Evolutionary conservation across 305 asterid genomes (phyloP).

Genomic region (Plantago coronopus): DNA sequence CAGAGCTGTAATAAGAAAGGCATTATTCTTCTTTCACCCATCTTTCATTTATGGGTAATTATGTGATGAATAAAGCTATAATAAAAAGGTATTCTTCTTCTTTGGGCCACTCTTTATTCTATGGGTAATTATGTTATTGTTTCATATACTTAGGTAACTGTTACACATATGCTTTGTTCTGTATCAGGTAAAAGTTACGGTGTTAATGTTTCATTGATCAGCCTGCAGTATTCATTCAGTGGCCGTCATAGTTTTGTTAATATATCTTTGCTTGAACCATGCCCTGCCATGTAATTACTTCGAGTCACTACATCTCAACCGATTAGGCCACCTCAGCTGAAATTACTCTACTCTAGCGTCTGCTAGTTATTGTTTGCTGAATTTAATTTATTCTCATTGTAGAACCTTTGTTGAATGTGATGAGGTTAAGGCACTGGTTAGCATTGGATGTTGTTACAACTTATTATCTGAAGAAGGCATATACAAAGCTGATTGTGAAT

Average conservation of each 20-base stretch:
- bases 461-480: slow-evolving; percentile 60
- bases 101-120: no score
- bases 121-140: no score
- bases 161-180: no score
- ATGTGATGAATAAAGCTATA: no score
- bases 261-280: neutral
- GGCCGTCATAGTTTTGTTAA: neutral
- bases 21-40: no score
- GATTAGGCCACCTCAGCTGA: neutral
- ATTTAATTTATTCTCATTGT: slow-evolving; percentile 20
- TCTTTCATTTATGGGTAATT: no score
- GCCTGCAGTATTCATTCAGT: no score
- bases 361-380: slow-evolving; percentile 24
- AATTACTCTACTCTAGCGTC: neutral
- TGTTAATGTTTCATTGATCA: neutral
- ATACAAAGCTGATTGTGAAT: slow-evolving; percentile 31
- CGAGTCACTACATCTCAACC: no score
- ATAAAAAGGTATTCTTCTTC: no score
- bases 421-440: slow-evolving; percentile 64
- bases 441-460: slow-evolving; percentile 95
- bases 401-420: slow-evolving; percentile 78
- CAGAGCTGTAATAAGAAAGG: no score
- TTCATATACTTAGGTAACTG: neutral
- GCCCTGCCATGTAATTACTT: no score
- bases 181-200: slow-evolving; percentile 16